These are phyloP conservation scores for Thermochaetoides thermophila DNA, from an alignment of 495 filamentous ascomycete species.

Conservation along the genomic window DNA sequence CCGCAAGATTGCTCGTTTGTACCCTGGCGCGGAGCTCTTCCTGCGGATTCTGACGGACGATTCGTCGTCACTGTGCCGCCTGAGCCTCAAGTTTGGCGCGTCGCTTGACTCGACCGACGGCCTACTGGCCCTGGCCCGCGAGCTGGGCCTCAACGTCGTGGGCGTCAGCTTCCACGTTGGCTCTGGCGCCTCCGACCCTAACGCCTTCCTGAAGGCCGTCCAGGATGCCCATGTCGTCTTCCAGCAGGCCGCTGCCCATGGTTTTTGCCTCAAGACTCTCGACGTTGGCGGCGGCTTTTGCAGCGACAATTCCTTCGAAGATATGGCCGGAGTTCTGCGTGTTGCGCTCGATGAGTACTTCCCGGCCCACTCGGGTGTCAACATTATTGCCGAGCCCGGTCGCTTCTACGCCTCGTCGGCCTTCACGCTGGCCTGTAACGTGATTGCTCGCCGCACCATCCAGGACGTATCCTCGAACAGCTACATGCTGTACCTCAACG, in stretches of 20 bases:
- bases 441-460: slow-evolving; percentile 90
- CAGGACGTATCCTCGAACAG: slow-evolving; percentile 36
- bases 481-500: slow-evolving; percentile 95
- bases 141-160: slow-evolving; percentile 87
- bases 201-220: slow-evolving; percentile 78
- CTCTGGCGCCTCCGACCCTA: slow-evolving; percentile 82
- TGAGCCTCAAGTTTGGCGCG: slow-evolving; percentile 95
- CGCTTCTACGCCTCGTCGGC: slow-evolving; percentile 89
- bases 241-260: slow-evolving; percentile 64
- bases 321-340: slow-evolving; percentile 69
- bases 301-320: slow-evolving; percentile 66
- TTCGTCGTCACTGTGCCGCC: slow-evolving; percentile 77
- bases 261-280: slow-evolving; percentile 69
- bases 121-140: slow-evolving; percentile 66
- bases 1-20: slow-evolving; percentile 88
- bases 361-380: slow-evolving; percentile 52
- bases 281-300: slow-evolving; percentile 93
- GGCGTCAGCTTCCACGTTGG: slow-evolving; percentile 98
- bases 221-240: slow-evolving; percentile 80
- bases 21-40: slow-evolving; percentile 77
- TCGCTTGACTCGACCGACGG: slow-evolving; percentile 63
- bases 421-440: slow-evolving; percentile 81
- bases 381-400: slow-evolving; percentile 90
- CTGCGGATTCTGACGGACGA: slow-evolving; percentile 93
- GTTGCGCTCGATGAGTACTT: slow-evolving; percentile 75